Conservation (phyloP, 768 basidiomycete genomes). For the Exsudoporus frostii region DNA sequence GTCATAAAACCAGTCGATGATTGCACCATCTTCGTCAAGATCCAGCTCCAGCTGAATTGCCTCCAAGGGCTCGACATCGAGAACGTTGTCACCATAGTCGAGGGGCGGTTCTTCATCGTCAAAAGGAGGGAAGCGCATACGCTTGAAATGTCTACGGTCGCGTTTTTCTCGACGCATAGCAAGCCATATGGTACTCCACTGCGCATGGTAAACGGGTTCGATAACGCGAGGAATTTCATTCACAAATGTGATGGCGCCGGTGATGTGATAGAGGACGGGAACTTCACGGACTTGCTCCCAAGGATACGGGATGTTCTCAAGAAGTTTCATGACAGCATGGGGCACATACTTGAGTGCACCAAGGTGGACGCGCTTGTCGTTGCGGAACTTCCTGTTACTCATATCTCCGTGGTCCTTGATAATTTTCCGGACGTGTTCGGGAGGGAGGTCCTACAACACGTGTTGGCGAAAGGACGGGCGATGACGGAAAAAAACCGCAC, state of each 20-base stretch:
- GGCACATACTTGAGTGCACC: conserved; percentile 98
- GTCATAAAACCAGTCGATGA: conserved; percentile 98
- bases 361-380: conserved; percentile 98
- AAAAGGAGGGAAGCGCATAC: conserved; percentile 99
- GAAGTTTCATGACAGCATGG: conserved; percentile 97
- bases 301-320: conserved; percentile 97
- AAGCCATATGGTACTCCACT: conserved; percentile 99
- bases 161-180: conserved; percentile 99
- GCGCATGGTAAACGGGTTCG: conserved; percentile 97
- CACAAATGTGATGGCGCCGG: conserved; percentile 98
- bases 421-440: conserved; percentile 98
- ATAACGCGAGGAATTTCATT: conserved; percentile 97
- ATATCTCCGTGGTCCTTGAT: conserved; percentile 99
- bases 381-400: conserved; percentile 98
- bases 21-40: conserved; percentile 84
- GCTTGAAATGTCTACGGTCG: conserved; percentile 98
- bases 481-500: conserved; percentile 16
- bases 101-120: conserved; percentile 99
- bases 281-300: conserved; percentile 99
- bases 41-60: conserved; percentile 97
- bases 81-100: conserved; percentile 98
- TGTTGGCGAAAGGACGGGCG: conserved; percentile 6
- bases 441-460: conserved; percentile 74
- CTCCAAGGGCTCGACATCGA: conserved; percentile 97
- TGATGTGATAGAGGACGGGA: conserved; percentile 97